phyloP scores from a whole-genome alignment of 306 rosid species.

The Acmispon strigosus region DNA sequence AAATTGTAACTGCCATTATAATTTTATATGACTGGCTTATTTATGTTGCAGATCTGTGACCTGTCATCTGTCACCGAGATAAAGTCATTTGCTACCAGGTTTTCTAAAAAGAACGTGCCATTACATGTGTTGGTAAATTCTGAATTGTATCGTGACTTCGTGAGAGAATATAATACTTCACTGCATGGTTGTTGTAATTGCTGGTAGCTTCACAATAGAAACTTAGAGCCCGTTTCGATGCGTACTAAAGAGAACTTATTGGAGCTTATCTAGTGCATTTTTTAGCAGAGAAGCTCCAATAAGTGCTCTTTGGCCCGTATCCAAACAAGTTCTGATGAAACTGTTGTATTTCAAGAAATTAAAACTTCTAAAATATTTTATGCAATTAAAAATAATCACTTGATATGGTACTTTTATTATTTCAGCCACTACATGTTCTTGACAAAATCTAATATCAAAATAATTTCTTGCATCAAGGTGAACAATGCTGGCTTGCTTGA shows the following conservation, averaged over 20 bases:
- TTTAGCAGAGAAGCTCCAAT: no score
- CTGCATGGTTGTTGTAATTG: not conserved
- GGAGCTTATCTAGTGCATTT: no score
- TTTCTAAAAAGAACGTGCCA: conserved; percentile 59
- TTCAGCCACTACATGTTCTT: not conserved
- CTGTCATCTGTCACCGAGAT: conserved; percentile 68
- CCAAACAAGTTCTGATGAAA: not conserved
- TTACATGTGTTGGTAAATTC: conserved; percentile 70
- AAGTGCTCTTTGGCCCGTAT: no score
- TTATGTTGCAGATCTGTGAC: conserved; percentile 73
- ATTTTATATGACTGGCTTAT: conserved; percentile 14
- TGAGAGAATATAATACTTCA: not conserved
- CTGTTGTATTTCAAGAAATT: not conserved
- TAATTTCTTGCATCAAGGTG: conserved; percentile 38
- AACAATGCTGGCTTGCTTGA: conserved; percentile 90
- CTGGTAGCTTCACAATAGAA: not conserved
- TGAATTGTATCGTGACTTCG: not conserved
- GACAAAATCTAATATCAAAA: conserved; percentile 17
- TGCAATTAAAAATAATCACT: not conserved
- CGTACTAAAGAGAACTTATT: no score
- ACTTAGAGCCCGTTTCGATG: no score
- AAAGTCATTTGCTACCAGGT: conserved; percentile 60
- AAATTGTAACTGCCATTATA: not conserved
- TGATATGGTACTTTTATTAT: not conserved
- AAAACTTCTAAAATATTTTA: not conserved